Percentiles rank a stretch among this genome's conserved stretches.
These are phyloP conservation scores for Evansstolkia leycettana DNA, from an alignment of 495 filamentous ascomycete genomes.

Conservation along the genomic window DNA sequence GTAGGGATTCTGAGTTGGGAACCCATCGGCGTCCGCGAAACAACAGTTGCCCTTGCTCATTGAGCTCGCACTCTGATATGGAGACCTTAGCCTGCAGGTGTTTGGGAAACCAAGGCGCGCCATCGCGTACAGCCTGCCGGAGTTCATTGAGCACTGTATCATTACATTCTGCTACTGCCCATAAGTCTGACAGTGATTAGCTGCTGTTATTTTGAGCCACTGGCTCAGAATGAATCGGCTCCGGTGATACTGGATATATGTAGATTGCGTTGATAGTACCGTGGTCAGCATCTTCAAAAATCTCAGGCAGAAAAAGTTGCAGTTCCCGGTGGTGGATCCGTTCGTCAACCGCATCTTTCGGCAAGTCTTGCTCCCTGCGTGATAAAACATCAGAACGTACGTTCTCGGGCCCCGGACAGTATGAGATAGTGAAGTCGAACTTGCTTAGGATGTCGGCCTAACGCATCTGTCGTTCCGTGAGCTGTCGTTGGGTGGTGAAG, in stretches of 20 bases:
- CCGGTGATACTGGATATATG: no score
- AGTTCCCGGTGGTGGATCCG: slow-evolving; percentile 6
- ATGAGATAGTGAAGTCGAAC: slow-evolving; percentile 7
- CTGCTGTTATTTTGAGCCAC: no score
- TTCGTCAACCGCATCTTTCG: slow-evolving; percentile 2
- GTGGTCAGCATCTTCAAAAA: not conserved
- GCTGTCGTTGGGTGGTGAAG: slow-evolving; percentile 10
- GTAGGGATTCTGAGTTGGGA: not conserved
- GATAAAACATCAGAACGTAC: not conserved
- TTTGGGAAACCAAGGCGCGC: not conserved
- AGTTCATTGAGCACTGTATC: no score
- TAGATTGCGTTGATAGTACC: no score
- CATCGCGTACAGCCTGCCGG: not conserved
- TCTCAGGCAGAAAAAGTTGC: slow-evolving; percentile 1
- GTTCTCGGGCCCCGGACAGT: not conserved
- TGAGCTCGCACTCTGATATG: slow-evolving; percentile 1
- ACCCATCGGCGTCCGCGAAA: not conserved
- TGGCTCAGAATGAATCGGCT: no score
- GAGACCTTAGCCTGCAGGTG: slow-evolving; percentile 1
- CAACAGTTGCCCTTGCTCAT: slow-evolving; percentile 1
- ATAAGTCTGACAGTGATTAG: no score
- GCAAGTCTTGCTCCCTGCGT: not conserved
- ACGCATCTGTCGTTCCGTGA: slow-evolving; percentile 10
- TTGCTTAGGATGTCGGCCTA: slow-evolving; percentile 8
- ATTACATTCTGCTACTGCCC: no score